Percentiles rank a stretch among this genome's conserved stretches.
Conservation (phyloP, 192 early-diverging fungal species). For the Coemansia sp. region DNA sequence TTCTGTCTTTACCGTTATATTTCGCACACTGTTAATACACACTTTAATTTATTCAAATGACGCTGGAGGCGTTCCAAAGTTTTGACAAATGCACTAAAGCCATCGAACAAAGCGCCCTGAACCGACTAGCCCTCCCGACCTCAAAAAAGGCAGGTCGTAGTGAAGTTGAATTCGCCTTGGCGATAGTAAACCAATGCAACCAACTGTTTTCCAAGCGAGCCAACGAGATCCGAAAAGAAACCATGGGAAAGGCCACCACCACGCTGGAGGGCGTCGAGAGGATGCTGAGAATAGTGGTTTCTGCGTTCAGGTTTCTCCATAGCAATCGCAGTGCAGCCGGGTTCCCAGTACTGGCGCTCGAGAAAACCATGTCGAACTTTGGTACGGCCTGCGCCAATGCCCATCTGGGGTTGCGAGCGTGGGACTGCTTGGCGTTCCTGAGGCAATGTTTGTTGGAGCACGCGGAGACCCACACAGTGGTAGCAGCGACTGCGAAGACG, state of each 20-base stretch:
- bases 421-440: slow-evolving; percentile 32
- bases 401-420: slow-evolving; percentile 23
- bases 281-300: slow-evolving; percentile 15
- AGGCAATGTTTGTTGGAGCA: slow-evolving; percentile 32
- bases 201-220: slow-evolving; percentile 27
- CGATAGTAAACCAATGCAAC: slow-evolving; percentile 44
- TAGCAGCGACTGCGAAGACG: neutral
- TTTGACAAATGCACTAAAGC: slow-evolving; percentile 28
- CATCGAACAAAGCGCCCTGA: slow-evolving; percentile 20
- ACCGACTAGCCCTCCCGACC: slow-evolving; percentile 9
- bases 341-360: slow-evolving; percentile 37
- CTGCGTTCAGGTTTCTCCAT: slow-evolving; percentile 27
- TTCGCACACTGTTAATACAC: slow-evolving; percentile 4
- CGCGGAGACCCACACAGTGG: slow-evolving; percentile 24
- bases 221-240: slow-evolving; percentile 15
- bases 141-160: slow-evolving; percentile 4
- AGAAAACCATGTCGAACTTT: slow-evolving; percentile 47
- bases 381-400: slow-evolving; percentile 38
- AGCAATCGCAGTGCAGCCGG: slow-evolving; percentile 27
- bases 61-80: slow-evolving; percentile 18
- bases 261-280: slow-evolving; percentile 18
- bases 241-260: neutral
- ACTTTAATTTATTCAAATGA: neutral
- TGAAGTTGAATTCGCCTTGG: slow-evolving; percentile 42
- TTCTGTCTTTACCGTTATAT: neutral